Conservation (phyloP, 2,329 filamentous ascomycete species). For the Fusarium illudens region DNA sequence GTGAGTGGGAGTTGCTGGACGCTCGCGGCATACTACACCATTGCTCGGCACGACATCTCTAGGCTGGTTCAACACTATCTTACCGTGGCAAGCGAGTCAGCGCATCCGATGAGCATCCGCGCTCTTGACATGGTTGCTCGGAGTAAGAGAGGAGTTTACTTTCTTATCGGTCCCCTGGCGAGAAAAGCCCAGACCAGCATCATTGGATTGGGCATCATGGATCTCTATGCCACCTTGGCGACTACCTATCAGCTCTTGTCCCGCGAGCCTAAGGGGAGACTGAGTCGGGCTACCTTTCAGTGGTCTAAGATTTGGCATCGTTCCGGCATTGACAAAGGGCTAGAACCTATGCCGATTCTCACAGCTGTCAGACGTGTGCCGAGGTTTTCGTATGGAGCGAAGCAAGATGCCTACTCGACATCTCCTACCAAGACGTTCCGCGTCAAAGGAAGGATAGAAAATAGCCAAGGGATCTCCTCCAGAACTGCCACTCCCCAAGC, state of each 20-base stretch:
- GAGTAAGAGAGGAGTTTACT: conserved; percentile 33
- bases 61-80: conserved; percentile 29
- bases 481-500: accelerated
- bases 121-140: conserved; percentile 22
- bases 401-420: not conserved
- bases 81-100: conserved; percentile 25
- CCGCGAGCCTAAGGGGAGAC: conserved; percentile 14
- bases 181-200: conserved; percentile 38
- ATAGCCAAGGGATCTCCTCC: accelerated
- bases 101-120: conserved; percentile 33
- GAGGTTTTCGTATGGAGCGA: conserved; percentile 16
- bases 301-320: conserved; percentile 33
- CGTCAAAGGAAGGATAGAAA: not conserved
- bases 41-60: conserved; percentile 26
- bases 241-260: conserved; percentile 30
- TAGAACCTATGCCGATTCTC: conserved; percentile 35
- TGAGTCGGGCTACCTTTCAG: conserved; percentile 34
- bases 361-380: conserved; percentile 33
- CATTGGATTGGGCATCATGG: conserved; percentile 37
- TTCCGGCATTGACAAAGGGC: conserved; percentile 11
- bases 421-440: not conserved
- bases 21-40: conserved; percentile 35
- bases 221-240: conserved; percentile 34
- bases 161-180: conserved; percentile 29
- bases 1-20: conserved; percentile 41